Conservation (phyloP, 139 green algal species). For the Astrephomene gubernaculifera region DNA sequence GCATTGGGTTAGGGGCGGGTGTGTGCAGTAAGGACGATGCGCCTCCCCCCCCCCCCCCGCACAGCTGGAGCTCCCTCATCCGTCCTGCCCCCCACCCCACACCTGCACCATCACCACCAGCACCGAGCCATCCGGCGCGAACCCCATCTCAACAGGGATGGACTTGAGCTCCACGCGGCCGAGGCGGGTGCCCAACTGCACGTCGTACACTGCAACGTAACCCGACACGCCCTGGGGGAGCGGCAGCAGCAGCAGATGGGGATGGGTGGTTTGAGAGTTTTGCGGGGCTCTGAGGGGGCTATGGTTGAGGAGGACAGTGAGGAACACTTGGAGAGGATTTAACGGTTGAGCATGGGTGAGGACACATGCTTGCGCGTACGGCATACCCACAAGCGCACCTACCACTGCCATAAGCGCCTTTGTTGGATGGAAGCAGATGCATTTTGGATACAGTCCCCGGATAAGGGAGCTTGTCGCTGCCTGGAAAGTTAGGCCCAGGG, state of each 20-base stretch:
- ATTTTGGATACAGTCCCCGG: slow-evolving; percentile 43
- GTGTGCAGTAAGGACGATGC: too few relatives aligned
- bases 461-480: slow-evolving; percentile 27
- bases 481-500: too few relatives aligned
- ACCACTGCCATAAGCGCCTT: slow-evolving; percentile 59
- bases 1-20: too few relatives aligned
- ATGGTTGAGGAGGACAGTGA: not conserved
- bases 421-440: slow-evolving; percentile 53
- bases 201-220: slow-evolving; percentile 59
- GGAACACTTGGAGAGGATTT: not conserved
- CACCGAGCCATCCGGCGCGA: slow-evolving; percentile 54
- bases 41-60: too few relatives aligned
- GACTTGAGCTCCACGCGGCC: slow-evolving; percentile 60
- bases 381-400: slow-evolving; percentile 7
- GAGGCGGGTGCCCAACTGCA: slow-evolving; percentile 47
- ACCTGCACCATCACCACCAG: slow-evolving; percentile 58
- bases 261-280: too few relatives aligned
- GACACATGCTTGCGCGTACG: not conserved
- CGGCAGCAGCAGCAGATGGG: not conserved
- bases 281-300: not conserved
- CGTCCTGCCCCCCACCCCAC: too few relatives aligned
- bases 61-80: too few relatives aligned
- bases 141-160: slow-evolving; percentile 52
- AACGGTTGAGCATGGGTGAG: not conserved
- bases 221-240: slow-evolving; percentile 46